Base-by-base conservation (phyloP, 1,284 basidiomycete genomes). In the Ceratobasidium sp. region DNA sequence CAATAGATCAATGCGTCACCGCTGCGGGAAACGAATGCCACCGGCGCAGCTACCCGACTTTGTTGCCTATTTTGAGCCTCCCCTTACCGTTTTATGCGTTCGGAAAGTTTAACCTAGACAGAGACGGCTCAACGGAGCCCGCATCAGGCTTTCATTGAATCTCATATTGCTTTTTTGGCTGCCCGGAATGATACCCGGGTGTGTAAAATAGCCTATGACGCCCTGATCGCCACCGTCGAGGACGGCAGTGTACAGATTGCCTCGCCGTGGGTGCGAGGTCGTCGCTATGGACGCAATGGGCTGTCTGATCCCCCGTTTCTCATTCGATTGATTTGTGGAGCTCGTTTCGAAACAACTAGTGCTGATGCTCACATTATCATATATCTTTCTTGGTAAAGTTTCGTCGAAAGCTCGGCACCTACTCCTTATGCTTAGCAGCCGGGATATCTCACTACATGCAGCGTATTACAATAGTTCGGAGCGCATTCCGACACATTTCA, bases 271-370 rank as follows among this genome's bases (percentile, higher is more conserved):
- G 13, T 38, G 50, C 62, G 62, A 67, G 62, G 62, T 50, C 34
- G 13, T 38, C 35, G 27, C 38, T 49, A 27, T 27, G 35, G 10
- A 34, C 38, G 7, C 25, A 15, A n/a, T 54, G 38, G 54, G 38
- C 13, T 10, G 13, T 31, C 50, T 31, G 25, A 47, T 35, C 47
- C 20, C 50, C 1, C 17, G 49, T 29, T 35, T 65, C 62, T 42
- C 27, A 34, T 53, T 54, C 40, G 52, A 54, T 32, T 43, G 25
- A 43, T 43, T 49, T 27, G 62, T 53, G 60, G 47, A 64, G 47
- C 57, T 35, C 56, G 5, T 25, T 54, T 54, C 62, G 62, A 67
- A 67, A 67, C 62, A 43, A 22, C 50, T 67, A 12, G 15, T 54
- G 35, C 13, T 38, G 45, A n/a, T n/a, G n/a, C n/a, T n/a, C n/a